These are phyloP conservation scores for Puccinia sorghi DNA, from an alignment of 1,284 basidiomycete genomes.

Conservation along the genomic window DNA sequence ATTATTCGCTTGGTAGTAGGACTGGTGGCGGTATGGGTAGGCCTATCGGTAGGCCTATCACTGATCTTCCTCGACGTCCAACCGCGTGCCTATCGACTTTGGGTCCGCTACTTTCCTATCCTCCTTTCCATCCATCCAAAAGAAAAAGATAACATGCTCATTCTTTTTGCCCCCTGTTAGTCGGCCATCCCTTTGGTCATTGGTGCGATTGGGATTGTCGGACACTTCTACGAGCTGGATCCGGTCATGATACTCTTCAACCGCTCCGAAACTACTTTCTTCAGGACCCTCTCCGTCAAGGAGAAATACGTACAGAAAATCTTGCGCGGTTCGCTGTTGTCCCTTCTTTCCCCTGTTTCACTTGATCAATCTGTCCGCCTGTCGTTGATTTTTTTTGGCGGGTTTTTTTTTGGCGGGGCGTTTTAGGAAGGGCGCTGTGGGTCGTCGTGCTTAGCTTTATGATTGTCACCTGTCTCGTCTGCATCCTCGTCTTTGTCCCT, in stretches of 20 bases:
- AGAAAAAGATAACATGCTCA: neutral
- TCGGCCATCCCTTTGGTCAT: constrained; percentile 91
- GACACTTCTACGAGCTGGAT: constrained; percentile 94
- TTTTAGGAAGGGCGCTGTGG: constrained; percentile 41
- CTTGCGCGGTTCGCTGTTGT: constrained; percentile 78
- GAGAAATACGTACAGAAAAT: constrained; percentile 91
- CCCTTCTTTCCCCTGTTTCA: constrained; percentile 63
- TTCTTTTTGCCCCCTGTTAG: constrained; percentile 10
- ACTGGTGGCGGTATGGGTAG: constrained; percentile 85
- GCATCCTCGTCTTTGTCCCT: constrained; percentile 88
- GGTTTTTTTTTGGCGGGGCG: no score
- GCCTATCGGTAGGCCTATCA: constrained; percentile 81
- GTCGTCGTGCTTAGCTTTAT: constrained; percentile 65
- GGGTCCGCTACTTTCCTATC: constrained; percentile 72
- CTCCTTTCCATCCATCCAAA: neutral
- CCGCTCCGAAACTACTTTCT: constrained; percentile 66
- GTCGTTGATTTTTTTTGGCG: neutral
- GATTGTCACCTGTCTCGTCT: constrained; percentile 72
- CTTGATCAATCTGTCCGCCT: constrained; percentile 45
- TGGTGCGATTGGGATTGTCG: constrained; percentile 82
- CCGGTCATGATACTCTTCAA: constrained; percentile 66
- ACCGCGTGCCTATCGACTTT: constrained; percentile 84
- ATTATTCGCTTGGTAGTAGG: constrained; percentile 72
- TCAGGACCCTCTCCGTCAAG: constrained; percentile 80
- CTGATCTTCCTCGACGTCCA: constrained; percentile 89